A percentile compares a stretch with the other conserved stretches of the same genome.
These are phyloP conservation scores for Paramecium pentaurelia DNA, from an alignment of 73 alveolate genomes.

Conservation along the genomic window DNA sequence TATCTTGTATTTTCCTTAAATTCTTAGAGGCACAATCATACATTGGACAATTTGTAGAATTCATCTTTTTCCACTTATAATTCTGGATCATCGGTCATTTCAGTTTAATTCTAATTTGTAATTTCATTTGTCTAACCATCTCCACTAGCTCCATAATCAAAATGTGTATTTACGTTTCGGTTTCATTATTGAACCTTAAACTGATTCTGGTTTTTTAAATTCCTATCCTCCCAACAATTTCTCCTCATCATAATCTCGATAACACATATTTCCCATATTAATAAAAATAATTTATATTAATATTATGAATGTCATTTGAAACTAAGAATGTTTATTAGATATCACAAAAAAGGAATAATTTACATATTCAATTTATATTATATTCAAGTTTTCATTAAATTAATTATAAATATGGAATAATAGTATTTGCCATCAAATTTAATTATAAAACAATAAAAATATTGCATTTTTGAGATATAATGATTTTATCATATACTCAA, in stretches of 20 bases:
- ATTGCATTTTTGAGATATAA: not conserved
- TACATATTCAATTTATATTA: not conserved
- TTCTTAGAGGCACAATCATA: not conserved
- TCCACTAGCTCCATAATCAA: conserved; percentile 17
- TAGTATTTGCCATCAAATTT: not conserved
- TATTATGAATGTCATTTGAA: not conserved
- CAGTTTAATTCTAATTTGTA: not conserved
- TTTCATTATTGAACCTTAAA: not conserved
- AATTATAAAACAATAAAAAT: not conserved
- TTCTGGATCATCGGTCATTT: conserved; percentile 35
- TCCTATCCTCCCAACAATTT: conserved; percentile 12
- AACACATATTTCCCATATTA: conserved; percentile 17
- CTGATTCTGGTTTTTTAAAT: not conserved
- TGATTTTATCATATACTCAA: not conserved
- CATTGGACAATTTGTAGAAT: not conserved
- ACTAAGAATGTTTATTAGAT: not conserved
- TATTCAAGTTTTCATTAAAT: not conserved
- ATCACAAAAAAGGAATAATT: not conserved
- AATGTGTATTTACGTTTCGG: not conserved
- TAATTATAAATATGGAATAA: not conserved
- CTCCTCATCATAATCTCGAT: conserved; percentile 32
- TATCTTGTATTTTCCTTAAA: not conserved
- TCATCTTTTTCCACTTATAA: not conserved
- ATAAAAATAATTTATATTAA: not conserved
- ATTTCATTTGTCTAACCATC: not conserved